Conservation (phyloP, 192 early-diverging fungal species). For the Phlyctochytrium arcticum region DNA sequence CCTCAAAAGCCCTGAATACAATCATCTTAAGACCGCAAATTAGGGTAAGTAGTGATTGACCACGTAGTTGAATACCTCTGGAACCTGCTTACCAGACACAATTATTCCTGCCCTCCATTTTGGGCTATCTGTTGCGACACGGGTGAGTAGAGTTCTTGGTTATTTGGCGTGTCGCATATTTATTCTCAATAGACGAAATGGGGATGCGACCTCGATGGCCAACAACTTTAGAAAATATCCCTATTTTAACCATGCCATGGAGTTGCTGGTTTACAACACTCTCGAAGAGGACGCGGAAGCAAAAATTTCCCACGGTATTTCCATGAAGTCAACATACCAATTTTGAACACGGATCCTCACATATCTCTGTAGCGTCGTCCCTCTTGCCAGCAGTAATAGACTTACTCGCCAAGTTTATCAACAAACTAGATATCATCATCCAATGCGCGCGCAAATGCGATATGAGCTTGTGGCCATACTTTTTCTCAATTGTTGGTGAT, state of each 20-base stretch:
- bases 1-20: constrained; percentile 53
- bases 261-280: constrained; percentile 84
- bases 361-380: too few species aligned
- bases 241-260: constrained; percentile 91
- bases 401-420: constrained; percentile 77
- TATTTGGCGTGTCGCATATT: neutral
- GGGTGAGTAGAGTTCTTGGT: constrained; percentile 2
- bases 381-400: constrained; percentile 65
- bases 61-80: neutral
- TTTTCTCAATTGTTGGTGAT: constrained; percentile 84
- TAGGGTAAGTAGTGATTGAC: constrained; percentile 55
- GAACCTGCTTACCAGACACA: constrained; percentile 51
- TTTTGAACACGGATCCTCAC: too few species aligned
- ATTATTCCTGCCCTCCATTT: constrained; percentile 68
- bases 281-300: constrained; percentile 78
- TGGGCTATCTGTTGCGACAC: constrained; percentile 55
- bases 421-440: constrained; percentile 82
- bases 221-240: constrained; percentile 63
- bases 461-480: constrained; percentile 80
- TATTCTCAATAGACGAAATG: constrained; percentile 37
- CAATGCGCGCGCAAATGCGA: constrained; percentile 97
- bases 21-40: constrained; percentile 58
- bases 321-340: too few species aligned
- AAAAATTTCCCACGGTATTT: too few species aligned
- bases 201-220: constrained; percentile 66